Conservation (phyloP, 2,329 filamentous ascomycete species). For the Coniosporium tulheliwenetii region DNA sequence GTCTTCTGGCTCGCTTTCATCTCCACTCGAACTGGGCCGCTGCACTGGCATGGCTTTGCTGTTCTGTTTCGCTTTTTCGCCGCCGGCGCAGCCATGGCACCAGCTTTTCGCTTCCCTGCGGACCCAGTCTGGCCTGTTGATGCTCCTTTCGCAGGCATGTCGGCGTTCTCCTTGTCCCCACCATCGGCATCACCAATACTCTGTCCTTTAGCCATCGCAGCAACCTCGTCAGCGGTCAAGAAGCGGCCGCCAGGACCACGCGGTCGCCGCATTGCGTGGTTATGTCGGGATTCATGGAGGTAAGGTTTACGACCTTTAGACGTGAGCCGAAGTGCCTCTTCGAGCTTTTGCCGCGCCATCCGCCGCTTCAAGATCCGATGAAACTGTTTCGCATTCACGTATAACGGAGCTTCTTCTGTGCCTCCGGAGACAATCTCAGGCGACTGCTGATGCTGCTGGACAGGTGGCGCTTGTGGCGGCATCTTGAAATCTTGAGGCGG, state of each 20-base stretch:
- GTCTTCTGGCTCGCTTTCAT: slow-evolving; percentile 12
- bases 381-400: slow-evolving; percentile 98
- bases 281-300: slow-evolving; percentile 91
- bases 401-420: slow-evolving; percentile 82
- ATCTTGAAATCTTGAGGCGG: slow-evolving; percentile 33
- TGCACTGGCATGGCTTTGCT: slow-evolving; percentile 1
- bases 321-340: slow-evolving; percentile 81
- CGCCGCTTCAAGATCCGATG: slow-evolving; percentile 91
- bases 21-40: slow-evolving; percentile 5
- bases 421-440: slow-evolving; percentile 60
- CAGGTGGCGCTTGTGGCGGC: slow-evolving; percentile 40
- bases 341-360: slow-evolving; percentile 81
- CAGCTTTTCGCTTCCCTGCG: slow-evolving; percentile 36
- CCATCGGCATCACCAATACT: slow-evolving; percentile 19
- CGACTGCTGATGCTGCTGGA: slow-evolving; percentile 57
- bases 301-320: slow-evolving; percentile 96
- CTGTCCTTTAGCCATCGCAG: slow-evolving; percentile 63
- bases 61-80: slow-evolving; percentile 9
- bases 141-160: slow-evolving; percentile 9
- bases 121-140: slow-evolving; percentile 13
- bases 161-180: slow-evolving; percentile 23
- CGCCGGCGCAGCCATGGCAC: slow-evolving; percentile 14
- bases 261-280: slow-evolving; percentile 92
- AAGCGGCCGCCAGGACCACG: slow-evolving; percentile 90
- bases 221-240: slow-evolving; percentile 89